A percentile compares a stretch with the other conserved stretches of the same genome.
Evolutionary conservation across 2,329 filamentous ascomycete species (phyloP).

Genomic region (Lomentospora prolificans): DNA sequence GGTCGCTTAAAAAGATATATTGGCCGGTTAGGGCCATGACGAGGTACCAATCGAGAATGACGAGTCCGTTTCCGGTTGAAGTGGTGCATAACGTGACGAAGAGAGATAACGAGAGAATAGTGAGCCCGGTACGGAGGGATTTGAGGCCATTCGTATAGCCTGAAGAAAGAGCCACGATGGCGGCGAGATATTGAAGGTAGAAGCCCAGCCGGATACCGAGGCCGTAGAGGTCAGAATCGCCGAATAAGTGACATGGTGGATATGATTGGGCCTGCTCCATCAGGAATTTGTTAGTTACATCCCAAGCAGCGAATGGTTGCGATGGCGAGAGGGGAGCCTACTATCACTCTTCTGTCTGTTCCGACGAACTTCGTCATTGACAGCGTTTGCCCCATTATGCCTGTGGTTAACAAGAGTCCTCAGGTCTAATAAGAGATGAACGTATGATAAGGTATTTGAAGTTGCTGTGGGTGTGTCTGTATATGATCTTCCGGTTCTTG

Average conservation of each 20-base stretch:
- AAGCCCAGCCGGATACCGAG: conserved; percentile 10
- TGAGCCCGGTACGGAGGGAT: conserved; percentile 2
- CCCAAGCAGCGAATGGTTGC: background rate
- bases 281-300: conserved; percentile 22
- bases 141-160: background rate
- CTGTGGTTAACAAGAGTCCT: too few species aligned
- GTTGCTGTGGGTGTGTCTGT: too few species aligned
- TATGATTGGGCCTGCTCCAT: conserved; percentile 21
- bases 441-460: too few species aligned
- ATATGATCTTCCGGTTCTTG: too few species aligned
- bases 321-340: background rate
- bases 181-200: conserved; percentile 8
- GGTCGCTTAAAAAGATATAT: conserved; percentile 4
- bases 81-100: background rate
- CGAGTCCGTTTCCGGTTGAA: conserved; percentile 3
- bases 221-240: conserved; percentile 10
- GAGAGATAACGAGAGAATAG: conserved; percentile 2
- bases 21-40: background rate
- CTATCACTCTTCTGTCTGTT: background rate
- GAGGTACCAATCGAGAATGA: conserved; percentile 6
- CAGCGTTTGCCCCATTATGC: conserved; percentile 5
- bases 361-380: conserved; percentile 5
- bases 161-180: conserved; percentile 4
- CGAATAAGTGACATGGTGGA: conserved; percentile 8
- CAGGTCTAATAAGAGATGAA: too few species aligned